Conservation (phyloP, 192 early-diverging fungal species). For the Coemansia erecta region DNA sequence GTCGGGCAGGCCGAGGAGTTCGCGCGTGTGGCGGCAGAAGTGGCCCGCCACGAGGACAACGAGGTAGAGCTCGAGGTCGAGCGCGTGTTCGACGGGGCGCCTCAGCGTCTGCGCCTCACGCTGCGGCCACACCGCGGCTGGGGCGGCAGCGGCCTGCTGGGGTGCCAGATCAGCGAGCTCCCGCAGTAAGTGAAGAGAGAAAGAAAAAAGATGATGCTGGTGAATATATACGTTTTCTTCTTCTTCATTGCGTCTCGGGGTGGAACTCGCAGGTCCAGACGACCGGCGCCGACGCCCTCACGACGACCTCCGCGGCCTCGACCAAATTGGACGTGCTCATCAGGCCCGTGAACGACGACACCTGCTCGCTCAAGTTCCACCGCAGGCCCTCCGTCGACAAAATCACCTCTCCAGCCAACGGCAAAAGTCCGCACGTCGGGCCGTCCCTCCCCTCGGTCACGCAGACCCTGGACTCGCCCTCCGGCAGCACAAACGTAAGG, state of each 20-base stretch:
- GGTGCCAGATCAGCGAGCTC: conserved; percentile 40
- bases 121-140: conserved; percentile 32
- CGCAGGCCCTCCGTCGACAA: conserved; percentile 74
- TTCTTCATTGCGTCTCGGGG: conserved; percentile 7
- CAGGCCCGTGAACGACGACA: conserved; percentile 67
- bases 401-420: conserved; percentile 61
- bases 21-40: neutral
- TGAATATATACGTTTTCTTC: neutral
- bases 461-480: conserved; percentile 64
- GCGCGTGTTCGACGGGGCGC: conserved; percentile 34
- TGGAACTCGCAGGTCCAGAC: conserved; percentile 81
- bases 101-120: conserved; percentile 10
- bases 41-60: conserved; percentile 24
- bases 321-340: conserved; percentile 87
- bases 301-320: conserved; percentile 51
- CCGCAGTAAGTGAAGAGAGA: neutral
- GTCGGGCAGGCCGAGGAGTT: conserved; percentile 20
- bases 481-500: conserved; percentile 62
- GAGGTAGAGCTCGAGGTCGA: conserved; percentile 21
- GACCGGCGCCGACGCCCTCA: conserved; percentile 70
- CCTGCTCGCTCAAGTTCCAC: conserved; percentile 68
- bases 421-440: conserved; percentile 85
- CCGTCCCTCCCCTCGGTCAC: conserved; percentile 68
- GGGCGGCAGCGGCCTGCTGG: conserved; percentile 49
- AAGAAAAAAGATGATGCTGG: conserved; percentile 1